Base-by-base conservation (phyloP, 2,329 filamentous ascomycete species). In the Aspergillus sp. region DNA sequence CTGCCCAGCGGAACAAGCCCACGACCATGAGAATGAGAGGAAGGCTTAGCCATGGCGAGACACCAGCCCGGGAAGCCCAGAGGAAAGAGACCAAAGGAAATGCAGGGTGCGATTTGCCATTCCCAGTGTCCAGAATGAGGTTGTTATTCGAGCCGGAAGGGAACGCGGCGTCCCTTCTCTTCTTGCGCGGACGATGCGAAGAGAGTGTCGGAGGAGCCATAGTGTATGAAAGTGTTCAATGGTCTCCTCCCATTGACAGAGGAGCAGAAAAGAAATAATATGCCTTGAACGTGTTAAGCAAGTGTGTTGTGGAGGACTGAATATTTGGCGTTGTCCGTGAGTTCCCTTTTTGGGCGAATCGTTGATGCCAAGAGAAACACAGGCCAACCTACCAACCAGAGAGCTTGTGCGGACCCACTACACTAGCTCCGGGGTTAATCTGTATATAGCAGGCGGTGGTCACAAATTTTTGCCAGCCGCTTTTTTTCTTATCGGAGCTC, bases 51-150 rank as follows among this genome's bases (percentile, higher is more conserved):
- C 93, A 97, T 86, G 91, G 86, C 45, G 90, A 94, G 0, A 86
- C 85, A 12, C 70, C 71, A 44, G 84, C 84, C 53, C 90, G 84
- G 26, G 89, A 86, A 43, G 90, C 89, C 88, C 91, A 95, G 43
- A 98, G 79, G 62, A 98, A 91, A n/a, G 90, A 84, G 1, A 88
- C 89, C 26, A 98, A 78, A 36, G 93, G 91, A 62, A 96, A 97
- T 3, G 87, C 81, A 30, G 91, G 91, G 38, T 66, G 68, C 47
- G 74, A 67, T 42, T 66, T 64, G 43, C 73, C 70, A 34, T 73
- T 70, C 39, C 64, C 65, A 4, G 66, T 49, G 51, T 76, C 71
- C 49, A 73, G 44, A 30, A 68, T 66, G 41, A 73, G 59, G 49
- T 70, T 63, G 51, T 69, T 66, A 47, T 70, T 70, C 30, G 67